Percentiles rank a stretch among this genome's conserved stretches.
phyloP scores from a whole-genome alignment of 73 alveolate genomes.

The Paramecium sonneborni region DNA sequence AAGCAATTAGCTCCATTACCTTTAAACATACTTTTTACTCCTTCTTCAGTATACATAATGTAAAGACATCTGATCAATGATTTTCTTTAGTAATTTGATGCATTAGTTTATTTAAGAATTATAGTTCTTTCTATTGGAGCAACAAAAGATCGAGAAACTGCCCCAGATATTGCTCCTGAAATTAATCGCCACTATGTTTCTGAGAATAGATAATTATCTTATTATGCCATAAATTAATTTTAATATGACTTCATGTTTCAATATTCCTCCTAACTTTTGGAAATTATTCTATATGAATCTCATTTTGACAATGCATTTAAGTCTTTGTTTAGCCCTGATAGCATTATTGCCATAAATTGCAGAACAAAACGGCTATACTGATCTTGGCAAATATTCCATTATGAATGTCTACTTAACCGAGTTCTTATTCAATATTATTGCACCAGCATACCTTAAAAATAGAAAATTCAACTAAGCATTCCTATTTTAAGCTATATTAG shows the following conservation, averaged over 20 bases:
- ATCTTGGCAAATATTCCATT: slow-evolving; percentile 1
- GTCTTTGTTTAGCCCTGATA: not conserved
- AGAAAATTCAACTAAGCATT: not conserved
- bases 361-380: slow-evolving; percentile 16
- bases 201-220: not conserved
- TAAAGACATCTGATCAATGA: not conserved
- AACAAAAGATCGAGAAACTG: slow-evolving; percentile 55
- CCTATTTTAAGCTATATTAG: slow-evolving; percentile 4
- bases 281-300: slow-evolving; percentile 1
- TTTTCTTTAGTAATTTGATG: not conserved
- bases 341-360: slow-evolving; percentile 8
- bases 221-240: not conserved
- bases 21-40: slow-evolving; percentile 42
- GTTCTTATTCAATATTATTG: not conserved
- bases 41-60: slow-evolving; percentile 31
- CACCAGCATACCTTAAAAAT: not conserved
- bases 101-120: slow-evolving; percentile 48
- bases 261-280: not conserved
- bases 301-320: not conserved
- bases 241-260: not conserved
- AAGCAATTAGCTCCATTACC: slow-evolving; percentile 59
- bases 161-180: slow-evolving; percentile 58
- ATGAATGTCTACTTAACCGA: not conserved
- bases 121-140: slow-evolving; percentile 68
- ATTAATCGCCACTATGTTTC: slow-evolving; percentile 17